A percentile compares a stretch with the other conserved stretches of the same genome.
Conservation (phyloP, 805 yeast genomes). For the Monosporozyma yasuniensis region DNA sequence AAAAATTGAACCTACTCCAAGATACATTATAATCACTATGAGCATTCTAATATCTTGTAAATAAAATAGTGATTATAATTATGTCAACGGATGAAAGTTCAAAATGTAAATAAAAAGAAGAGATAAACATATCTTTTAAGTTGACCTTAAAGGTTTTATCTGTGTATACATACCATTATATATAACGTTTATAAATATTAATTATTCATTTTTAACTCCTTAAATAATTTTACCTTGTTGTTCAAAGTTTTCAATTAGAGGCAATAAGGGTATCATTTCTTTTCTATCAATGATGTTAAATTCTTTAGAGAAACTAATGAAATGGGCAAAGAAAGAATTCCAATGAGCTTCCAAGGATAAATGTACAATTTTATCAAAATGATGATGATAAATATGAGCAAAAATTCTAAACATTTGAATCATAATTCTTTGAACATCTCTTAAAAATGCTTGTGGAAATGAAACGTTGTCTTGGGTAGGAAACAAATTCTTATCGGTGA, state of each 20-base stretch:
- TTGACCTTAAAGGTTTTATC: background rate
- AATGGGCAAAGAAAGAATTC: slow-evolving; percentile 96
- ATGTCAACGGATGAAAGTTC: background rate
- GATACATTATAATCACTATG: background rate
- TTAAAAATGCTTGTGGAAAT: slow-evolving; percentile 76
- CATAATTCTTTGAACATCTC: slow-evolving; percentile 78
- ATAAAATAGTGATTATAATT: background rate
- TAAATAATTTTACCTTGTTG: slow-evolving; percentile 70
- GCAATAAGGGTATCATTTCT: slow-evolving; percentile 71
- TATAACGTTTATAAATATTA: background rate
- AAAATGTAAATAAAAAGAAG: slow-evolving; percentile 2
- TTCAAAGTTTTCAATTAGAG: slow-evolving; percentile 72
- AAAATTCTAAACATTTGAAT: slow-evolving; percentile 91
- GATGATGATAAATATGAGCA: slow-evolving; percentile 91
- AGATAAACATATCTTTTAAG: background rate
- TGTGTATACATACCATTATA: background rate
- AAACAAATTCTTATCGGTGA: slow-evolving; percentile 81
- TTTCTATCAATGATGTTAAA: slow-evolving; percentile 69
- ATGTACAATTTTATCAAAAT: slow-evolving; percentile 89
- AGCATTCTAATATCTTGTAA: background rate
- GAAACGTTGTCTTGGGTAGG: slow-evolving; percentile 87
- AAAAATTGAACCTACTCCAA: background rate
- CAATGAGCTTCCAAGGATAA: slow-evolving; percentile 91
- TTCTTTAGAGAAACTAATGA: slow-evolving; percentile 76
- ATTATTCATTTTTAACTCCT: background rate